phyloP scores from a whole-genome alignment of 1,139 yeast species.

The Yamadazyma siamensis region DNA sequence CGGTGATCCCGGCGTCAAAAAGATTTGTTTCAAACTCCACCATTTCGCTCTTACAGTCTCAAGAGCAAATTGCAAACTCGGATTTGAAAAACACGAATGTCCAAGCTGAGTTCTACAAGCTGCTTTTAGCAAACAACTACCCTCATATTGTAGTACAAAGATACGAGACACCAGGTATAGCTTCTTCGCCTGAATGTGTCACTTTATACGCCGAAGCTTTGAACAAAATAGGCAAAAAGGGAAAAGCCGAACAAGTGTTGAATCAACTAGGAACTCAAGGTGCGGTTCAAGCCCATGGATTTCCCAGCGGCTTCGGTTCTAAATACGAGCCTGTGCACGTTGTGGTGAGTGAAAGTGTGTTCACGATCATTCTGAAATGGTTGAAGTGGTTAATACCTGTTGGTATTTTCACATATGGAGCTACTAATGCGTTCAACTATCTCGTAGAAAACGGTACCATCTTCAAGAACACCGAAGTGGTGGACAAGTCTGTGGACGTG shows the following conservation, averaged over 20 bases:
- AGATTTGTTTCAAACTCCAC: conserved; percentile 16
- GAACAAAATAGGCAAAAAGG: conserved; percentile 69
- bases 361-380: conserved; percentile 80
- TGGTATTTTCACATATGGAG: conserved; percentile 70
- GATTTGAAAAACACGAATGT: conserved; percentile 62
- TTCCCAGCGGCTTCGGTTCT: conserved; percentile 44
- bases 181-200: conserved; percentile 74
- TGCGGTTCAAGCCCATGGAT: conserved; percentile 17
- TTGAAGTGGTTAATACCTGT: conserved; percentile 84
- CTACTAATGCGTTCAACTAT: conserved; percentile 70
- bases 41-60: conserved; percentile 50
- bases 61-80: conserved; percentile 80
- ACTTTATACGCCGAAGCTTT: conserved; percentile 77
- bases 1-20: not conserved
- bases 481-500: conserved; percentile 78
- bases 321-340: conserved; percentile 84
- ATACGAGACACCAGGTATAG: conserved; percentile 88
- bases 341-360: conserved; percentile 77
- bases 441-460: conserved; percentile 83
- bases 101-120: conserved; percentile 80
- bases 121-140: conserved; percentile 70
- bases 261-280: conserved; percentile 21
- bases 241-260: conserved; percentile 67
- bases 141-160: conserved; percentile 93
- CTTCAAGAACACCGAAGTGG: conserved; percentile 70